phyloP scores from a whole-genome alignment of 805 yeast genomes.

The Torulaspora indica region DNA sequence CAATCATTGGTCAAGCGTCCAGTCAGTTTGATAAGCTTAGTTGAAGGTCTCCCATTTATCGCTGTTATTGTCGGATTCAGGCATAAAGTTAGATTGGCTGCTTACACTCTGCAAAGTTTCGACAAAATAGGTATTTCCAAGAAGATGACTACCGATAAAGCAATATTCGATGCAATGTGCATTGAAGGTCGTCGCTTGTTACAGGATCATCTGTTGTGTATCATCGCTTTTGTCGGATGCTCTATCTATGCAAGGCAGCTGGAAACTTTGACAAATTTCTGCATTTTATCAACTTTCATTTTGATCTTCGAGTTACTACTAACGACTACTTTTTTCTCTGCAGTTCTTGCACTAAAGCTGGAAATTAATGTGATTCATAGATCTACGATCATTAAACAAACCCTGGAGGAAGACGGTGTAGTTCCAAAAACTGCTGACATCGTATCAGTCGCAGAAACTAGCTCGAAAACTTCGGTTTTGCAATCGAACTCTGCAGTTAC shows the following conservation, averaged over 20 bases:
- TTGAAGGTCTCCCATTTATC: slow-evolving; percentile 90
- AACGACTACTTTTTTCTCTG: slow-evolving; percentile 74
- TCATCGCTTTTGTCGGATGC: slow-evolving; percentile 61
- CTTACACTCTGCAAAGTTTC: slow-evolving; percentile 45
- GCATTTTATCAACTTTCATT: slow-evolving; percentile 66
- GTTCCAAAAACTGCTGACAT: slow-evolving; percentile 65
- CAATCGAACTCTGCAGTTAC: slow-evolving; percentile 44
- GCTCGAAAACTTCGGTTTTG: slow-evolving; percentile 22
- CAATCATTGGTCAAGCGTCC: slow-evolving; percentile 51
- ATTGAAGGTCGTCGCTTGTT: slow-evolving; percentile 41
- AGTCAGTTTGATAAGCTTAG: slow-evolving; percentile 66
- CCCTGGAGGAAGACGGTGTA: slow-evolving; percentile 88
- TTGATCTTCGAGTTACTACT: slow-evolving; percentile 65
- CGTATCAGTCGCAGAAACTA: slow-evolving; percentile 41
- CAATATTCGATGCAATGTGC: slow-evolving; percentile 37
- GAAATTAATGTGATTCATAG: slow-evolving; percentile 84
- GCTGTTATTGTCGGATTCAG: slow-evolving; percentile 91
- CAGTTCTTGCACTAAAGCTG: slow-evolving; percentile 77
- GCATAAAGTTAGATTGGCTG: slow-evolving; percentile 69
- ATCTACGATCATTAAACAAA: slow-evolving; percentile 67
- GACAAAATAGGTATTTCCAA: slow-evolving; percentile 34
- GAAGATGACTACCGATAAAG: slow-evolving; percentile 24
- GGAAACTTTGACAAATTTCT: slow-evolving; percentile 74
- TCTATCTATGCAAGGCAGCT: slow-evolving; percentile 60
- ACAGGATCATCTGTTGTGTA: slow-evolving; percentile 73